Percentiles rank a stretch among this genome's conserved stretches.
Conservation (phyloP, 2,329 filamentous ascomycete species). For the Xylariaceae sp. region DNA sequence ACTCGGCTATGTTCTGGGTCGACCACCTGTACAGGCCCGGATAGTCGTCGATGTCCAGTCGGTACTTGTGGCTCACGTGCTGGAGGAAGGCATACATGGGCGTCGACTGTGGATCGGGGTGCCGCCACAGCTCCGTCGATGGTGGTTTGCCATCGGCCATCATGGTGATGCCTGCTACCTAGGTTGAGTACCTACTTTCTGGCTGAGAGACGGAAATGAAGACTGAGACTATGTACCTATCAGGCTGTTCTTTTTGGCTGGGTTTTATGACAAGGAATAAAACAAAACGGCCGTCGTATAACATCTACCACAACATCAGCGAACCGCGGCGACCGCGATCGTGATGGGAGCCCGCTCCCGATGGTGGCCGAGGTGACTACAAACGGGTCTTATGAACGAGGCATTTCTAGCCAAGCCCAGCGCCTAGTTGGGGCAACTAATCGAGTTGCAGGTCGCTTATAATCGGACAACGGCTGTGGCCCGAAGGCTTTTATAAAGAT, state of each 20-base stretch:
- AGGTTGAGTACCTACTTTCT: background rate
- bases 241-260: no score
- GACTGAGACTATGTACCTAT: background rate
- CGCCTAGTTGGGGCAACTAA: no score
- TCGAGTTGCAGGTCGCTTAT: no score
- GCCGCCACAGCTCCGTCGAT: conserved; percentile 61
- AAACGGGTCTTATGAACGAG: no score
- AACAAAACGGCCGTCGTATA: background rate
- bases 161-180: conserved; percentile 15
- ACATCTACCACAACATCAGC: background rate
- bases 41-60: conserved; percentile 59
- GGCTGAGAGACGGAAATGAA: background rate
- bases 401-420: no score
- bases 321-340: no score
- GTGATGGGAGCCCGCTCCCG: conserved; percentile 6
- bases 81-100: conserved; percentile 68
- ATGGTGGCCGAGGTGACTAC: conserved; percentile 12
- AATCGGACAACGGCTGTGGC: no score
- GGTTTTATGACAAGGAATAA: no score
- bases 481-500: no score
- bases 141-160: conserved; percentile 17
- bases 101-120: conserved; percentile 60
- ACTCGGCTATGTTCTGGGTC: conserved; percentile 64
- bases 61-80: conserved; percentile 62
- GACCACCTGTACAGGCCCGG: conserved; percentile 81